Evolutionary conservation across 1,284 basidiomycete species (phyloP).

Genomic region (Cryptococcus sp.): DNA sequence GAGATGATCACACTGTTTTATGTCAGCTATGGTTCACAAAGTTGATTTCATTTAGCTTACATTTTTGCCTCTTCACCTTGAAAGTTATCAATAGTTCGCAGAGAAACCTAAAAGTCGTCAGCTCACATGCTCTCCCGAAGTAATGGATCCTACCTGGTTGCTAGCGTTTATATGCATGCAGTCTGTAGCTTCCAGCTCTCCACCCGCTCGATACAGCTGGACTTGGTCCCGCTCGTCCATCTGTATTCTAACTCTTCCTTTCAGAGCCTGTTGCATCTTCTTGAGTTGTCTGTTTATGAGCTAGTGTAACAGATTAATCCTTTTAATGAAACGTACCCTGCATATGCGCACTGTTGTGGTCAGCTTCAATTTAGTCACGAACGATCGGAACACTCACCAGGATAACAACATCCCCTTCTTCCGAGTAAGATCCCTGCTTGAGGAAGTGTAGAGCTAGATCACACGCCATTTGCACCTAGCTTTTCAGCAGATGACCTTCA

Average conservation of each 20-base stretch:
- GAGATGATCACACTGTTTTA: constrained; percentile 16
- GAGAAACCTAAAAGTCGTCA: neutral
- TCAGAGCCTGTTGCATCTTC: constrained; percentile 55
- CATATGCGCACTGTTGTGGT: too few species aligned
- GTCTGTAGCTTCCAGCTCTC: too few species aligned
- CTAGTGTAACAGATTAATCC: too few species aligned
- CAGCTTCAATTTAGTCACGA: too few species aligned
- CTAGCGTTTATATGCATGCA: too few species aligned
- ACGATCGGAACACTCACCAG: constrained; percentile 34
- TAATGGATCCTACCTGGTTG: too few species aligned
- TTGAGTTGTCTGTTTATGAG: constrained; percentile 56
- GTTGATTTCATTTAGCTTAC: constrained; percentile 24
- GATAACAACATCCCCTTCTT: constrained; percentile 66
- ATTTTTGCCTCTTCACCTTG: constrained; percentile 51
- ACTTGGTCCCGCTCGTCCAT: constrained; percentile 65
- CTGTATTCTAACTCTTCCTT: constrained; percentile 55
- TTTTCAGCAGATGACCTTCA: neutral
- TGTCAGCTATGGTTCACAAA: constrained; percentile 16
- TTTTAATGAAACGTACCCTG: too few species aligned
- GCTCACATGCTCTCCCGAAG: too few species aligned
- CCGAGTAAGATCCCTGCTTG: constrained; percentile 58
- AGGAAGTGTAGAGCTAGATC: constrained; percentile 63
- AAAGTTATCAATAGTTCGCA: constrained; percentile 50
- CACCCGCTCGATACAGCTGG: too few species aligned
- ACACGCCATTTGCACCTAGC: constrained; percentile 62